Evolutionary conservation across 768 basidiomycete species (phyloP).

Genomic region (Hygrocybe coccinea): DNA sequence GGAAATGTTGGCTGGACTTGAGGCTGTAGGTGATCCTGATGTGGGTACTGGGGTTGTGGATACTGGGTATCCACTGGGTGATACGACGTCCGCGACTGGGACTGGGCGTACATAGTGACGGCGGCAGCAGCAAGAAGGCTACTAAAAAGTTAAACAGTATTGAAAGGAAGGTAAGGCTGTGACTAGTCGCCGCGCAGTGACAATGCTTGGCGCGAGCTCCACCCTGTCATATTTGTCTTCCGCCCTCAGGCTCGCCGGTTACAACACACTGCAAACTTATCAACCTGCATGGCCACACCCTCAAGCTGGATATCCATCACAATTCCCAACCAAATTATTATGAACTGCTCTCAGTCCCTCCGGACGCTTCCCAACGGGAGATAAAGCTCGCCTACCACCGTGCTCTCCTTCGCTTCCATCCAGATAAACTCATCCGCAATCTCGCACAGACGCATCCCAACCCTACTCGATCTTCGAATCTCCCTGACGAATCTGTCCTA

Average conservation of each 20-base stretch:
- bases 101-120: conserved; percentile 28
- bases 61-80: neutral
- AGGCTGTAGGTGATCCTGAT: conserved; percentile 23
- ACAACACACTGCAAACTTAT: neutral
- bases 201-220: neutral
- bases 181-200: too few species aligned
- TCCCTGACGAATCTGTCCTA: neutral
- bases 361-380: conserved; percentile 45
- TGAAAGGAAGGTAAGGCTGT: neutral
- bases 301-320: neutral
- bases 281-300: neutral
- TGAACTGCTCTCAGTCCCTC: conserved; percentile 48
- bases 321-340: conserved; percentile 46
- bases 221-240: neutral
- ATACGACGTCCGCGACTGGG: conserved; percentile 18
- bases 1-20: conserved; percentile 35
- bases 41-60: conserved; percentile 17
- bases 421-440: conserved; percentile 34
- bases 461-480: neutral
- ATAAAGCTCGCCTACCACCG: conserved; percentile 70
- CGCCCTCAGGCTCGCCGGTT: too few species aligned
- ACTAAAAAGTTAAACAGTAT: too few species aligned
- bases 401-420: conserved; percentile 59
- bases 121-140: neutral
- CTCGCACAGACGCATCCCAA: neutral